Base-by-base conservation (phyloP, 768 basidiomycete genomes). In the Hericium alpestre region DNA sequence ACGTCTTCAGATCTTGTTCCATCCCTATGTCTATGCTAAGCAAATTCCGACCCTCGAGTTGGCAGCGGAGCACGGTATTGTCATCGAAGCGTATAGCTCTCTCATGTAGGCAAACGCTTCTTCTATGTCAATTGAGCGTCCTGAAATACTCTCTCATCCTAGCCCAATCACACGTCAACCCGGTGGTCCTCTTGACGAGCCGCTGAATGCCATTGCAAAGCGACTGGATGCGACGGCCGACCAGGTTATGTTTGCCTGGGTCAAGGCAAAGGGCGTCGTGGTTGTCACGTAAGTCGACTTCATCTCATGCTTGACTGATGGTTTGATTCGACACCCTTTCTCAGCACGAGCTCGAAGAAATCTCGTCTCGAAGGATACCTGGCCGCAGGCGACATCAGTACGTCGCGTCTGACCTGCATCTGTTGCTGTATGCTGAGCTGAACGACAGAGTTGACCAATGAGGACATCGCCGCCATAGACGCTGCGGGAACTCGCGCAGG, bases 191-290 rank as follows among this genome's bases (percentile, higher is more conserved):
- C 72, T 88, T 10, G 84, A 86, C 63, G 74, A 69, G 22, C 83
- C 83, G 0, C 67, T 88, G 47, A 71, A 73, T 38, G 67, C 70
- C 15, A 82, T 87, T 38, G 79, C 84, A 0, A 64, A 71, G 9
- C 71, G 77, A 6, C 73, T 80, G 22, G 71, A 73, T 8, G 79
- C 75, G 16, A 77, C 77, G 2, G 71, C 77, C 1, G 86, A 87
- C 57, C 87, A 90, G 65, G 77, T 87, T 9, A 71, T 89, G 4
- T 73, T 88, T 8, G 84, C 85, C 0, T 87, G 87, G 87, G 76
- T 79, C 4, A 86, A 81, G 64, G 73, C 79, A 6, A 88, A 90
- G 65, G 83, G 81, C 10, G 79, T 78, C 0, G 79, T 86, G 4
- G 76, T 77, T 23, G 76, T 87, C 60, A 87, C 83, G 81, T 86